phyloP scores from a whole-genome alignment of 495 filamentous ascomycete genomes.

The Hypomontagnella submonticulosa region DNA sequence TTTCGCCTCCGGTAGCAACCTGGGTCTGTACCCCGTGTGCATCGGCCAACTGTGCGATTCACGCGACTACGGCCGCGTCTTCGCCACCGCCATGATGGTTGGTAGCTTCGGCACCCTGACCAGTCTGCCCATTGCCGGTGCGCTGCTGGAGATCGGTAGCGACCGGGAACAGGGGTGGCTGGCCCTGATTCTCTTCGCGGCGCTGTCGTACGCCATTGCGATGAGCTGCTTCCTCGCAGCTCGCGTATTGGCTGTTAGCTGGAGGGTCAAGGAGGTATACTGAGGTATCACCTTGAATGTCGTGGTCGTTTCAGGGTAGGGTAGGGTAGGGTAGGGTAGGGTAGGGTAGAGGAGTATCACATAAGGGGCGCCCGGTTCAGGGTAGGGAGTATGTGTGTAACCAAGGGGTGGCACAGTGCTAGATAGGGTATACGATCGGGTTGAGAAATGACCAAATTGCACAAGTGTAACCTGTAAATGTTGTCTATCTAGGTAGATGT shows the following conservation, averaged over 20 bases:
- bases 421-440: no score
- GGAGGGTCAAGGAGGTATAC: slow-evolving; percentile 64
- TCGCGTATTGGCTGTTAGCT: slow-evolving; percentile 75
- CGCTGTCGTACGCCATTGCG: slow-evolving; percentile 68
- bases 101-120: slow-evolving; percentile 90
- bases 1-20: slow-evolving; percentile 85
- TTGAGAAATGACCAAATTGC: no score
- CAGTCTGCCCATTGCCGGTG: slow-evolving; percentile 88
- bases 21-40: slow-evolving; percentile 87
- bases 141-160: slow-evolving; percentile 63
- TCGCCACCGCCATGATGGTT: slow-evolving; percentile 86
- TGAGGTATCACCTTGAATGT: slow-evolving; percentile 31
- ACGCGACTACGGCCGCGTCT: slow-evolving; percentile 85
- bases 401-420: no score
- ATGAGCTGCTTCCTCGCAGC: slow-evolving; percentile 70
- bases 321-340: neutral
- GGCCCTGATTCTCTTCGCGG: slow-evolving; percentile 76
- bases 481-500: no score
- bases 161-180: slow-evolving; percentile 61
- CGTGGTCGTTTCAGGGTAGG: no score
- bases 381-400: no score
- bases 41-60: slow-evolving; percentile 91
- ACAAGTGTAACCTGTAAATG: no score
- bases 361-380: no score
- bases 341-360: neutral